These are phyloP conservation scores for Moesziomyces parantarcticus DNA, from an alignment of 1,284 basidiomycete genomes.

Conservation along the genomic window DNA sequence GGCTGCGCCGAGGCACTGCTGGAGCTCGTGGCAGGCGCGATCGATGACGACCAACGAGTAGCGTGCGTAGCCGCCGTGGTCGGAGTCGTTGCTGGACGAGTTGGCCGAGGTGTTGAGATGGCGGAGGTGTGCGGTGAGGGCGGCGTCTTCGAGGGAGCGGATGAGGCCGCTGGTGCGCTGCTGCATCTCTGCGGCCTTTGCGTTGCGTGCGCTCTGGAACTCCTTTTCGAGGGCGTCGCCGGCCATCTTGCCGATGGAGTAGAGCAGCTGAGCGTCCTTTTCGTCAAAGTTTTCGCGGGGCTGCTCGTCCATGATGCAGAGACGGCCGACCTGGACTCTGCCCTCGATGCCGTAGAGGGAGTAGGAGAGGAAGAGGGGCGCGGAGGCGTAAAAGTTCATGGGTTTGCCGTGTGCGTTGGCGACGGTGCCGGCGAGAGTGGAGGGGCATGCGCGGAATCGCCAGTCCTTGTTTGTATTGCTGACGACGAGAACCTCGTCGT, in stretches of 20 bases:
- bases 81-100: conserved; percentile 15
- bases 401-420: conserved; percentile 31
- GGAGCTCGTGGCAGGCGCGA: conserved; percentile 27
- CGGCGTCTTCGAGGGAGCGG: conserved; percentile 35
- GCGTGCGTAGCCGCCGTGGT: conserved; percentile 13
- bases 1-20: conserved; percentile 27
- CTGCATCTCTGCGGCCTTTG: conserved; percentile 47
- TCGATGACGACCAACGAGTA: conserved; percentile 37
- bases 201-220: conserved; percentile 27
- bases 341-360: conserved; percentile 27
- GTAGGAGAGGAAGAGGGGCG: conserved; percentile 47
- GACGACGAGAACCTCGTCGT: conserved; percentile 50
- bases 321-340: conserved; percentile 44
- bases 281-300: conserved; percentile 47
- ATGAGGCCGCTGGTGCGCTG: conserved; percentile 31
- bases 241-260: conserved; percentile 49
- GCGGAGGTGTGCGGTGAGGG: conserved; percentile 7
- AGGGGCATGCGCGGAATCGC: conserved; percentile 45
- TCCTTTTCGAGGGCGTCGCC: conserved; percentile 54
- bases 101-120: conserved; percentile 16
- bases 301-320: conserved; percentile 47
- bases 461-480: conserved; percentile 45
- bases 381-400: conserved; percentile 55
- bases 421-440: conserved; percentile 28
- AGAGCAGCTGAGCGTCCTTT: conserved; percentile 42